These are phyloP conservation scores for Penicillium sp. DNA, from an alignment of 2,329 filamentous ascomycete species.

Conservation along the genomic window DNA sequence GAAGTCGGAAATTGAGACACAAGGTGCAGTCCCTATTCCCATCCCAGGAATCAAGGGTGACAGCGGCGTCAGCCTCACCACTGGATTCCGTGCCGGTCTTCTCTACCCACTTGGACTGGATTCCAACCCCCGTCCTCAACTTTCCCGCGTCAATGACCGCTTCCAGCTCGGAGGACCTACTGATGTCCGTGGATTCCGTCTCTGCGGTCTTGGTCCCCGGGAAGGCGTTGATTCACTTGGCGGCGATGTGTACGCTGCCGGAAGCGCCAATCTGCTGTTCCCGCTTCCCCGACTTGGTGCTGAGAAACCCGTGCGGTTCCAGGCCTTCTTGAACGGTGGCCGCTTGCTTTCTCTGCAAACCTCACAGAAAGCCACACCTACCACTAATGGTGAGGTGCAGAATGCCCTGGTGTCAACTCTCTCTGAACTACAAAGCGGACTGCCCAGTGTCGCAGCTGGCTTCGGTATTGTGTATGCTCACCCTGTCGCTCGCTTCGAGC, in stretches of 20 bases:
- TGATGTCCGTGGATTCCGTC: conserved; percentile 85
- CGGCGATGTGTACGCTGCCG: conserved; percentile 84
- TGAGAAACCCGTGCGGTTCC: conserved; percentile 75
- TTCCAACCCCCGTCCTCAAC: conserved; percentile 45
- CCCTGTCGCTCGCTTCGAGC: conserved; percentile 81
- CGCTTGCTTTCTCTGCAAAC: conserved; percentile 68
- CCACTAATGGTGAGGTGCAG: conserved; percentile 41
- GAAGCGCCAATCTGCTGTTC: conserved; percentile 73
- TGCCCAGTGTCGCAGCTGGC: conserved; percentile 78
- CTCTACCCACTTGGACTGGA: conserved; percentile 71
- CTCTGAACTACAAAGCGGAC: conserved; percentile 60
- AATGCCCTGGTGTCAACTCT: conserved; percentile 51
- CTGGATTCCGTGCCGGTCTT: conserved; percentile 69
- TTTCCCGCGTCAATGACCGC: conserved; percentile 81
- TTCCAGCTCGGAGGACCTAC: conserved; percentile 92
- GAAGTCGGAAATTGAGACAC: conserved; percentile 79
- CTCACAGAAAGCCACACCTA: conserved; percentile 40
- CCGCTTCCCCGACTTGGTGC: conserved; percentile 73
- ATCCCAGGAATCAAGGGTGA: conserved; percentile 60
- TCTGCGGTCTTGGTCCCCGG: conserved; percentile 78
- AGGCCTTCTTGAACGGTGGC: conserved; percentile 85
- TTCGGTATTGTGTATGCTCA: conserved; percentile 91
- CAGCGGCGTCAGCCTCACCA: conserved; percentile 73
- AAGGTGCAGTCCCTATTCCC: conserved; percentile 64
- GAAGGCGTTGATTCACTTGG: conserved; percentile 80